A percentile compares a stretch with the other conserved stretches of the same genome.
phyloP scores from a whole-genome alignment of 345 rosid species.

The Raphanus sativus region DNA sequence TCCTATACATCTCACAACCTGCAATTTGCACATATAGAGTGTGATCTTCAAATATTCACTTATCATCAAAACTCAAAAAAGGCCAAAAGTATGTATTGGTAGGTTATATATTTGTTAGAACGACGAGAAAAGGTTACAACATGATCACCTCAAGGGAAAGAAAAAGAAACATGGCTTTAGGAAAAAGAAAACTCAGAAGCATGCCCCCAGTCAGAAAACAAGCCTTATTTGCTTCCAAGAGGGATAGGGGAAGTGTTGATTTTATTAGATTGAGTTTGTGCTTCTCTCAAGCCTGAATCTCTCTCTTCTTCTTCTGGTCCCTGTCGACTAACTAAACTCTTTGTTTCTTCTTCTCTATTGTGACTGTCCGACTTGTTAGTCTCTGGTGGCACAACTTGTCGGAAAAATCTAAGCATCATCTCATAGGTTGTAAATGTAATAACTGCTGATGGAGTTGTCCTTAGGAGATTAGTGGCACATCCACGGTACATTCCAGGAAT shows the following conservation, averaged over 20 bases:
- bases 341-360: conserved; percentile 20
- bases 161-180: conserved; percentile 15
- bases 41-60: conserved; percentile 2
- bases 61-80: conserved; percentile 5
- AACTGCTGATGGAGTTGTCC: conserved; percentile 64
- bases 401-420: conserved; percentile 63
- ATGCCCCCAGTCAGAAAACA: not conserved
- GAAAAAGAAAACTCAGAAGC: conserved; percentile 22
- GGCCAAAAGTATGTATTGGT: conserved; percentile 19
- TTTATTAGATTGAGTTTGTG: conserved; percentile 36
- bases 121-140: conserved; percentile 22
- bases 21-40: conserved; percentile 15
- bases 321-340: conserved; percentile 26
- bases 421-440: conserved; percentile 58
- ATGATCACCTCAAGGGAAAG: conserved; percentile 24
- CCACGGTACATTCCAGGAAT: conserved; percentile 80
- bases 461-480: conserved; percentile 69
- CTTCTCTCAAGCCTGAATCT: conserved; percentile 30
- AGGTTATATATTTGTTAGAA: conserved; percentile 33
- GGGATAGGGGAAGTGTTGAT: conserved; percentile 31
- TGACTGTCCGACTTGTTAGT: conserved; percentile 8
- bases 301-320: conserved; percentile 26
- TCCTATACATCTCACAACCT: conserved; percentile 20
- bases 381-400: conserved; percentile 46
- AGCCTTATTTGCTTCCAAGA: conserved; percentile 35